A percentile compares a stretch with the other conserved stretches of the same genome.
Evolutionary conservation across 1,139 yeast genomes (phyloP).

Genomic region (Magnusiomyces suaveolens): DNA sequence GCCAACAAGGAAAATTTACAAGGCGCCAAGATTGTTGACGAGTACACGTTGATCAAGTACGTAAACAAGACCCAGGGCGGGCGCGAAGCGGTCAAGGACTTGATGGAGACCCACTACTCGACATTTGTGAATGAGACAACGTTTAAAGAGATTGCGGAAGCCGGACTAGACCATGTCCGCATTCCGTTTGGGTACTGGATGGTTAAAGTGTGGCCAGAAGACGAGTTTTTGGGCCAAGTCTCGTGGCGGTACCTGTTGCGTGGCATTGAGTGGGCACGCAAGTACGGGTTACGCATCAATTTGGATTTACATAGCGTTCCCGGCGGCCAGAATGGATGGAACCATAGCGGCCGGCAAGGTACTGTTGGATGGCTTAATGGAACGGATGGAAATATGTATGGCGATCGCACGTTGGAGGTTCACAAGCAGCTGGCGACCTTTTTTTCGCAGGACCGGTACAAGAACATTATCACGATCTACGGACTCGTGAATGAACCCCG

Average conservation of each 20-base stretch:
- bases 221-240: conserved; percentile 59
- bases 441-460: conserved; percentile 54
- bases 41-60: conserved; percentile 35
- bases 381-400: conserved; percentile 31
- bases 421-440: conserved; percentile 40
- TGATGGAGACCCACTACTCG: conserved; percentile 58
- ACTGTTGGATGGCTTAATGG: conserved; percentile 48
- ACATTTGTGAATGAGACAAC: conserved; percentile 67
- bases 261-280: conserved; percentile 65
- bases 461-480: conserved; percentile 67
- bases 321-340: conserved; percentile 90
- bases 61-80: conserved; percentile 41
- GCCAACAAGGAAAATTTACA: no score
- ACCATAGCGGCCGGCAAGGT: conserved; percentile 77
- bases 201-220: conserved; percentile 47
- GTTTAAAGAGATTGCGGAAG: conserved; percentile 49
- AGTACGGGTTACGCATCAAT: conserved; percentile 40
- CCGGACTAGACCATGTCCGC: conserved; percentile 67
- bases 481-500: conserved; percentile 51
- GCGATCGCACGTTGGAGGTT: conserved; percentile 43
- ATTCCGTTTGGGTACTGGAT: conserved; percentile 96
- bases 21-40: conserved; percentile 26
- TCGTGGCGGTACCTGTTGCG: conserved; percentile 61
- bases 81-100: conserved; percentile 30
- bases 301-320: conserved; percentile 87